Evolutionary conservation across 345 rosid species (phyloP), one percentile per base, ranked within the genome.

Genomic region (Sisymbrium irio): DNA sequence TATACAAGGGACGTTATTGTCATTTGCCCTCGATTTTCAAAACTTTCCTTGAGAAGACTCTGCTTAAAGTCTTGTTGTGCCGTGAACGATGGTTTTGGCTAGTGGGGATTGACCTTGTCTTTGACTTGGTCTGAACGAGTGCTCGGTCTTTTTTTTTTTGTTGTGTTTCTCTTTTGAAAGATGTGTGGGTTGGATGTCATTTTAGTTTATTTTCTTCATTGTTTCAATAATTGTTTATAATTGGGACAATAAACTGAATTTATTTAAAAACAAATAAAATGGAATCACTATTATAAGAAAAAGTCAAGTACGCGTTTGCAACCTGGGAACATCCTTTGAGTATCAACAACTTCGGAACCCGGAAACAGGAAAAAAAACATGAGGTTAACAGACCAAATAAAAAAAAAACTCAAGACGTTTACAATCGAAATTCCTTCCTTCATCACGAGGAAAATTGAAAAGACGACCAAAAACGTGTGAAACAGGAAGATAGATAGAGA

Each of bases 41-140:
- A 67, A 3, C 1, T 9, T 61, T 25, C 32, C 19, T 53, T 9
- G 1, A 0, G 19, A 61, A 67, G 66, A 75, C 55, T 66, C 49
- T 6, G 17, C 19, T 2, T 14, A n/a, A 44, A 65, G 65, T 45
- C 40, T 46, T 49, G 78, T 58, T 67, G 66, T 64, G 77, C 71
- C 13, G 25, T 74, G 60, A 57, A 58, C 72, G 40, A 74, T 39
- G 74, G 69, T 53, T 60, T 76, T 42, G 54, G 46, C 5, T 62
- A 59, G 69, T 75, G 56, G 19, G 39, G 39, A 22, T 75, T 68
- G 79, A 75, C 79, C 6, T 68, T 51, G 9, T 51, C 36, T 40
- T 67, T 75, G 74, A 75, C 79, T 67, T 67, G 56, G 73, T 75
- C 73, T 28, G 12, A 53, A 67, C 35, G 7, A 53, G 61, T 67